Conservation (phyloP, 1,139 yeast species). For the Yamadazyma buinensis region DNA sequence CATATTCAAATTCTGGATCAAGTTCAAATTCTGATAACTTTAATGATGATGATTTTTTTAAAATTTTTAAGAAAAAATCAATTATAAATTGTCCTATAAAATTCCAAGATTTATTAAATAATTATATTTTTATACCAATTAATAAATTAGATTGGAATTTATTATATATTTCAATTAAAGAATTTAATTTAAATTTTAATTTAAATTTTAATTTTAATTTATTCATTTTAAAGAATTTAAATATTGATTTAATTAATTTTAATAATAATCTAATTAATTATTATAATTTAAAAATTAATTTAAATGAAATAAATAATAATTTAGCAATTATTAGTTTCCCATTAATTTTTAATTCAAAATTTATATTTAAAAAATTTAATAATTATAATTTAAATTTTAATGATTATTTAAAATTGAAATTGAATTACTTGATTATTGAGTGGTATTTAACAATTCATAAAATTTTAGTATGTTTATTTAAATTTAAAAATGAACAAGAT, state of each 20-base stretch:
- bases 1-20: neutral
- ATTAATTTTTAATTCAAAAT: constrained; percentile 32
- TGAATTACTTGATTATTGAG: constrained; percentile 27
- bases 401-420: constrained; percentile 10
- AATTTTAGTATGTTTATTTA: constrained; percentile 23
- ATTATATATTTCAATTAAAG: constrained; percentile 36
- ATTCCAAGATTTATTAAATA: constrained; percentile 41
- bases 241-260: constrained; percentile 5
- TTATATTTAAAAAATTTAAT: constrained; percentile 15
- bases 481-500: constrained; percentile 5
- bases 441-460: constrained; percentile 40
- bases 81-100: constrained; percentile 42
- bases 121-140: constrained; percentile 38
- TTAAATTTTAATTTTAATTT: constrained; percentile 8
- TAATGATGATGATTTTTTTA: constrained; percentile 17
- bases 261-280: constrained; percentile 2
- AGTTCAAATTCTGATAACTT: constrained; percentile 4
- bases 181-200: constrained; percentile 23
- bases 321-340: constrained; percentile 45
- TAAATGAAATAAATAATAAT: constrained; percentile 34
- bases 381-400: constrained; percentile 4
- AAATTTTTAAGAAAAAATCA: constrained; percentile 40
- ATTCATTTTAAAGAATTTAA: constrained; percentile 8
- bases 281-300: constrained; percentile 11
- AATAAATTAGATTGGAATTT: constrained; percentile 38